Evolutionary conservation across 2,329 filamentous ascomycete genomes (phyloP).

Genomic region (Aspergillus piperis): DNA sequence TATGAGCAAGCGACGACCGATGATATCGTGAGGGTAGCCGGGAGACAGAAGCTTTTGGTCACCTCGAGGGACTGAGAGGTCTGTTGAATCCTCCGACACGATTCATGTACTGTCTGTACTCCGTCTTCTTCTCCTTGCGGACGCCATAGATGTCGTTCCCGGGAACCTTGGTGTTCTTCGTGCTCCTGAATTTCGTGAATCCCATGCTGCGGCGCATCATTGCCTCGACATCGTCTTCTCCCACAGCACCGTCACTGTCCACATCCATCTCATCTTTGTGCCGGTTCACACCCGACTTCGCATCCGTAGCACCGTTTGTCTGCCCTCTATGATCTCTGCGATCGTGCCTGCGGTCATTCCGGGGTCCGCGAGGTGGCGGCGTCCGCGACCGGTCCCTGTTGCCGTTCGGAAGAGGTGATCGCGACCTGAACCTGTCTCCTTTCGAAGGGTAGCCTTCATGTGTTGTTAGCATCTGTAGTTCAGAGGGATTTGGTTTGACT

Average conservation of each 20-base stretch:
- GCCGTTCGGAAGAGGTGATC: constrained; percentile 41
- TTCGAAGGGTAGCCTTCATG: constrained; percentile 32
- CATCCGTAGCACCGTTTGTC: constrained; percentile 27
- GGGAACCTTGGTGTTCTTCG: constrained; percentile 83
- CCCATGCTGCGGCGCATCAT: constrained; percentile 87
- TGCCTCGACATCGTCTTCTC: constrained; percentile 66
- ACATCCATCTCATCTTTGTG: constrained; percentile 39
- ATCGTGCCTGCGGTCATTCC: constrained; percentile 34
- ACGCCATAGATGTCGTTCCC: constrained; percentile 85
- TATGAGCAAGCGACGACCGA: constrained; percentile 8
- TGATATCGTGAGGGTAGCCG: not conserved
- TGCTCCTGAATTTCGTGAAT: constrained; percentile 80
- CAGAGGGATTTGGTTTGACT: too few species aligned
- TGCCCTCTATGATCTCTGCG: constrained; percentile 31
- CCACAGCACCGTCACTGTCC: constrained; percentile 51
- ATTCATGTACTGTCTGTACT: constrained; percentile 95
- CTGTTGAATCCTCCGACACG: constrained; percentile 53
- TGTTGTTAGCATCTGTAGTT: constrained; percentile 3
- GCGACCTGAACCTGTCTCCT: constrained; percentile 38
- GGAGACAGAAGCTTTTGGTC: constrained; percentile 15
- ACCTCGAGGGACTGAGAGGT: constrained; percentile 50
- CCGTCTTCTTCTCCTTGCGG: constrained; percentile 87
- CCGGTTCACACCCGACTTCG: constrained; percentile 21
- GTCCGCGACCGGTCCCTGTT: constrained; percentile 37
- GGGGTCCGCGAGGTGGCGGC: constrained; percentile 39